Evolutionary conservation across 2,329 filamentous ascomycete species (phyloP), one percentile per base, ranked within the genome.

Genomic region (Pestalotiopsis sp.): DNA sequence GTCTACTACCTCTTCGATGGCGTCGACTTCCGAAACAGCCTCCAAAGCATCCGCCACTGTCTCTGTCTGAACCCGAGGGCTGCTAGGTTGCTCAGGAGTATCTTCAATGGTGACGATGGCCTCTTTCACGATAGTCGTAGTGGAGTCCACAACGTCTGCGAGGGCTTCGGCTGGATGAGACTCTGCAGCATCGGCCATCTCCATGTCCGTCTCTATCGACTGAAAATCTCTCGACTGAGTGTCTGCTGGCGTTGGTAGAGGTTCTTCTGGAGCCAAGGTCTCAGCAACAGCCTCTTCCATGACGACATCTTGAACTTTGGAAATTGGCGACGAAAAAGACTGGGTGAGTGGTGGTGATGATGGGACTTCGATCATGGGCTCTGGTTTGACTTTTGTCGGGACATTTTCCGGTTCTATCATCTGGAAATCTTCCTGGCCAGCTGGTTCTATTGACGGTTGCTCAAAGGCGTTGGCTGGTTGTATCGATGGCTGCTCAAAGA

Each of bases 261-360:
- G 68, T 12, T 67, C 52, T 12, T 23, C 27, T 23, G 58, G 41
- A 27, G 36, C 39, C 31, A 72, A 66, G 39, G 66, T 57, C 39
- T 20, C 67, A 41, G 58, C 17, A 12, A 59, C 38, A 27, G 57
- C 60, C 36, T 74, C 70, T 67, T 72, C 63, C 45, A 65, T 49
- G 36, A 61, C 39, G 20, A 64, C 45, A n/a, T 70, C 72, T 31
- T 52, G 38, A 17, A 69, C 60, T 60, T 65, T 68, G 31, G 59
- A 36, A 17, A 57, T 36, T 9, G 62, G 70, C n/a, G 72, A 70
- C 63, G 27, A 70, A 57, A 74, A 73, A 39, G 73, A 73, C 31
- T 73, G 74, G 17, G 74, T 75, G 31, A 70, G 58, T n/a, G 74
- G 73, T 49, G 75, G 73, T 36, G 75, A 76, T 13, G 73, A 72